Conservation (phyloP, 2,329 filamentous ascomycete genomes). For the Aspergillus hiratsukae region DNA sequence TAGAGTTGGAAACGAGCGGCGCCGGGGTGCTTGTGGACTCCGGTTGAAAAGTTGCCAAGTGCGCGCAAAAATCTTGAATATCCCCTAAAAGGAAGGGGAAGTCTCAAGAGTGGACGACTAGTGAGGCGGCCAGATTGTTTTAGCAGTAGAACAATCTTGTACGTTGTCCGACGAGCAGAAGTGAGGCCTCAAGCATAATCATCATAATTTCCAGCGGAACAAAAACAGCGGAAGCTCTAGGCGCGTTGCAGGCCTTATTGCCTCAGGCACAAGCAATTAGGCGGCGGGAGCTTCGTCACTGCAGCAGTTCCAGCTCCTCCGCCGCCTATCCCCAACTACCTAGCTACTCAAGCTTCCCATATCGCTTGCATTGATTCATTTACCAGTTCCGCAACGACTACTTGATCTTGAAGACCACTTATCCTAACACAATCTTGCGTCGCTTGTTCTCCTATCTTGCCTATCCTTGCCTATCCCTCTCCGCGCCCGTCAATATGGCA, state of each 20-base stretch:
- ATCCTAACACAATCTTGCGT: constrained; percentile 22
- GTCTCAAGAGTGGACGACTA: background rate
- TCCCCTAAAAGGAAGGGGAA: constrained; percentile 22
- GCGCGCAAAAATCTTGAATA: constrained; percentile 43
- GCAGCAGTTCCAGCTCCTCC: constrained; percentile 20
- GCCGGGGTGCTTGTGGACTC: constrained; percentile 41
- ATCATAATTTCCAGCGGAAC: constrained; percentile 2
- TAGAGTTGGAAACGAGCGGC: constrained; percentile 39
- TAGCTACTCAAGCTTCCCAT: background rate
- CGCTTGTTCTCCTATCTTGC: constrained; percentile 14
- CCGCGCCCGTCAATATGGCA: constrained; percentile 62
- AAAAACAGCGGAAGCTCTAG: constrained; percentile 20
- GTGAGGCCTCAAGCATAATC: background rate
- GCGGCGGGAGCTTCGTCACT: constrained; percentile 43
- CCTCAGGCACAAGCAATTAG: constrained; percentile 26
- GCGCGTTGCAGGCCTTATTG: constrained; percentile 12
- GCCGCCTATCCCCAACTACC: constrained; percentile 10
- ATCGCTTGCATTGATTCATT: background rate
- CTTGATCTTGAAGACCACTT: background rate
- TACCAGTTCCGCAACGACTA: constrained; percentile 11
- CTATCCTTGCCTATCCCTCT: constrained; percentile 12
- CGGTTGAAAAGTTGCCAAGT: constrained; percentile 38
- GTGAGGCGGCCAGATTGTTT: background rate
- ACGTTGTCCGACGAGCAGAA: background rate
- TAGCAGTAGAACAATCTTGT: background rate